Percentiles rank a stretch among this genome's conserved stretches.
phyloP scores from a whole-genome alignment of 495 filamentous ascomycete genomes.

The Sabuloglossum arenarium region DNA sequence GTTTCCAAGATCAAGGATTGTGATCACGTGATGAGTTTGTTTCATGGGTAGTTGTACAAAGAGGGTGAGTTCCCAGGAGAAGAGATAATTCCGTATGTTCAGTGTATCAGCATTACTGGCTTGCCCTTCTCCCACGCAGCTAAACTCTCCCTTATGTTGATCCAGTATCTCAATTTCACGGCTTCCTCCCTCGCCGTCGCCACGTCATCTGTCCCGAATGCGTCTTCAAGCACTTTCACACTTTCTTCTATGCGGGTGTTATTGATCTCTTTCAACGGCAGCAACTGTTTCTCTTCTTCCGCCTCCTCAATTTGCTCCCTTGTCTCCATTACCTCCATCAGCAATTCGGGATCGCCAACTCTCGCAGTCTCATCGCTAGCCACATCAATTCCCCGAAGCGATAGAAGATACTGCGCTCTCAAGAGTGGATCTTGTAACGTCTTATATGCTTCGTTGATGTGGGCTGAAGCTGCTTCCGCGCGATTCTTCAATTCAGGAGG shows the following conservation, averaged over 20 bases:
- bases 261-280: slow-evolving; percentile 40
- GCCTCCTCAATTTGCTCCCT: slow-evolving; percentile 70
- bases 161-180: slow-evolving; percentile 74
- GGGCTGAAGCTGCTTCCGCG: slow-evolving; percentile 51
- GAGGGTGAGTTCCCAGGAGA: not conserved
- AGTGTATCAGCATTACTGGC: slow-evolving; percentile 39
- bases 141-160: slow-evolving; percentile 64
- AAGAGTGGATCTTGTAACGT: slow-evolving; percentile 56
- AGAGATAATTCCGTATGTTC: not conserved
- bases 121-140: slow-evolving; percentile 69
- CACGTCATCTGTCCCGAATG: slow-evolving; percentile 47
- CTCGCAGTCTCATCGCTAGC: slow-evolving; percentile 47
- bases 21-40: not conserved
- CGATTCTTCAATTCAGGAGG: slow-evolving; percentile 30
- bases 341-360: slow-evolving; percentile 46
- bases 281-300: slow-evolving; percentile 39
- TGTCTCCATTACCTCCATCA: slow-evolving; percentile 78
- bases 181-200: slow-evolving; percentile 45
- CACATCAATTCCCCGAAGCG: slow-evolving; percentile 50
- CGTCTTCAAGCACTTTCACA: slow-evolving; percentile 33
- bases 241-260: slow-evolving; percentile 38
- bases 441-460: slow-evolving; percentile 76
- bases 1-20: not conserved
- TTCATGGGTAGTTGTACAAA: too few relatives aligned
- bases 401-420: slow-evolving; percentile 69